Conservation (phyloP, 2,329 filamentous ascomycete genomes). For the Ophiostoma sp. region DNA sequence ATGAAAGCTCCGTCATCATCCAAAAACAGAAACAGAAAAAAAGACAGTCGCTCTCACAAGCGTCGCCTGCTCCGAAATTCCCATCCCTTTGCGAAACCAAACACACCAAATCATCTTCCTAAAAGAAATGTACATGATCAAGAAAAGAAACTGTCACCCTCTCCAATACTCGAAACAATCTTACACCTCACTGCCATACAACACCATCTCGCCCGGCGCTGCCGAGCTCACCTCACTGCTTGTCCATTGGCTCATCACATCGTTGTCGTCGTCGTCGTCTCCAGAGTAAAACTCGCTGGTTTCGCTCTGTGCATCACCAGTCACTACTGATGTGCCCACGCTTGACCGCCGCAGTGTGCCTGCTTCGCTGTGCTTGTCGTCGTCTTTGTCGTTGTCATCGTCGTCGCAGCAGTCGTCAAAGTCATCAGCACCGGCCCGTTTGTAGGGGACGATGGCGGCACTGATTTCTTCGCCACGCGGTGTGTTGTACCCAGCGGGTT, state of each 20-base stretch:
- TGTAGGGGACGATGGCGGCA: constrained; percentile 25
- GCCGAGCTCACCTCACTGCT: constrained; percentile 42
- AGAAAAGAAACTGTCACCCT: not conserved
- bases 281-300: constrained; percentile 38
- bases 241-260: constrained; percentile 50
- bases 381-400: constrained; percentile 35
- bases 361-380: constrained; percentile 50
- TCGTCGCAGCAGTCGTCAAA: constrained; percentile 25
- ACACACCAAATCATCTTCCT: not conserved
- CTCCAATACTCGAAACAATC: too few relatives aligned
- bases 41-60: not conserved
- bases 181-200: constrained; percentile 27
- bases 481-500: constrained; percentile 19
- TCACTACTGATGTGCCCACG: constrained; percentile 51
- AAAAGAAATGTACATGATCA: not conserved
- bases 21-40: not conserved
- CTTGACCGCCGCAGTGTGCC: constrained; percentile 52
- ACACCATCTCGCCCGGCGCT: constrained; percentile 32
- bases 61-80: not conserved
- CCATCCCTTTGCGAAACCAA: not conserved
- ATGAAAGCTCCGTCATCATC: constrained; percentile 17
- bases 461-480: constrained; percentile 27
- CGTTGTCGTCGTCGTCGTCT: constrained; percentile 37
- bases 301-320: constrained; percentile 32
- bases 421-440: not conserved